These are phyloP conservation scores for Ceratonia siliqua DNA, from an alignment of 306 rosid species.

Conservation along the genomic window DNA sequence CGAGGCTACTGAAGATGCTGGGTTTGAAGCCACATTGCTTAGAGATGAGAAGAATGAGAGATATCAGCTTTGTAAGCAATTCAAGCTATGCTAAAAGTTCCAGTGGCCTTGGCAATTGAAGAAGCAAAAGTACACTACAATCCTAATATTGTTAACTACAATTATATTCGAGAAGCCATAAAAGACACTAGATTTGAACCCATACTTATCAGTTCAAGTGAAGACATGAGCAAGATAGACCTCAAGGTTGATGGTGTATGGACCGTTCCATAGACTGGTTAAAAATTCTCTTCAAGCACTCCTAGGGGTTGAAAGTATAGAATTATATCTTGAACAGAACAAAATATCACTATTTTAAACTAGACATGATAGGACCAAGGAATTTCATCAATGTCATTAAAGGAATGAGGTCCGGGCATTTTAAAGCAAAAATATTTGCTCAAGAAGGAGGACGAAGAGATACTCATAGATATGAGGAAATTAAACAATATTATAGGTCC, in stretches of 20 bases:
- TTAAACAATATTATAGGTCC: constrained; percentile 51
- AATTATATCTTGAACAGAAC: constrained; percentile 22
- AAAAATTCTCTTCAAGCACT: constrained; percentile 54
- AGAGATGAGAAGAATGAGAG: constrained; percentile 33
- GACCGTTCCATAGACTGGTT: constrained; percentile 35
- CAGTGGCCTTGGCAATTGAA: constrained; percentile 73
- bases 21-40: constrained; percentile 65
- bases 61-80: constrained; percentile 50
- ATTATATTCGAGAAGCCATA: constrained; percentile 47
- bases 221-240: constrained; percentile 67
- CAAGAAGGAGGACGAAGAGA: constrained; percentile 49
- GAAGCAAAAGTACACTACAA: constrained; percentile 80
- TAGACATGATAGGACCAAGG: constrained; percentile 72
- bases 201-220: constrained; percentile 56
- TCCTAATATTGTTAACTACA: constrained; percentile 49
- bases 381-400: constrained; percentile 56
- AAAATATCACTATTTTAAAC: constrained; percentile 68
- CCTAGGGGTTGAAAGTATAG: constrained; percentile 56
- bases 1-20: constrained; percentile 70
- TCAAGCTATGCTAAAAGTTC: constrained; percentile 59
- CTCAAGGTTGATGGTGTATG: constrained; percentile 56
- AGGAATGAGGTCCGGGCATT: constrained; percentile 51
- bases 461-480: constrained; percentile 54
- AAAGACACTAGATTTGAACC: constrained; percentile 69
- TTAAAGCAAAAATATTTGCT: constrained; percentile 64